Base-by-base conservation (phyloP, 225 moss, liverwort and hornwort genomes). In the Polytrichum formosum region DNA sequence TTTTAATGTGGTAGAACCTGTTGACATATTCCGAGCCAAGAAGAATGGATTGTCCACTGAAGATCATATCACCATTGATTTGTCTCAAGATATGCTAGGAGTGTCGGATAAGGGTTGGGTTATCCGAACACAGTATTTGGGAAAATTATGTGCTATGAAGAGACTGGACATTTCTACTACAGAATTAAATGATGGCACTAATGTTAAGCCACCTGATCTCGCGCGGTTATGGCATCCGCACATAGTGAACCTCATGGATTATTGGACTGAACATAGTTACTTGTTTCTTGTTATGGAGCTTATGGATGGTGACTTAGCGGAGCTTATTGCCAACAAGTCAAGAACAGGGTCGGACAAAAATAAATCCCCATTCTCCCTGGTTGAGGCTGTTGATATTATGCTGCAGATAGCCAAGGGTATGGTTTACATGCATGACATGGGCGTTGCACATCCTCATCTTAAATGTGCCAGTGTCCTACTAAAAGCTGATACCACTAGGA, bases 331-430 rank as follows among this genome's bases (percentile, higher is more conserved):
- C 29, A 29, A 29, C 29, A 29, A 29, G 5, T 29, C 29, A 6
- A 37, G 9, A 4, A 69, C 55, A 54, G 13, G 17, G 8, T 33
- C 23, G 22, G 69, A 16, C 5, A 54, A 18, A 5, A 5, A 5
- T 0, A 7, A 25, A 23, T 63, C 9, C 27, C 56, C 56, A 4
- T 75, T 75, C 2, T 33, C 69, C 0, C 69, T 61, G 46, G 62
- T 0, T 75, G 55, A 69, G 18, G 63, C 64, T 1, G 17, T 75
- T 19, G 69, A 75, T 25, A 1, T 75, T 9, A 75, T 75, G 75
- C 26, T 75, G 64, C 75, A 75, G 63, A 69, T 69, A 13, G 75
- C 75, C 7, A 69, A 69, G 35, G 69, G 69, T 13, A 69, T 75
- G 69, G n/a, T 69, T 9, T 69, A 75, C 55, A 60, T 61, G 2